phyloP scores from a whole-genome alignment of 176 grass and related monocot species.

The Lolium multiflorum region DNA sequence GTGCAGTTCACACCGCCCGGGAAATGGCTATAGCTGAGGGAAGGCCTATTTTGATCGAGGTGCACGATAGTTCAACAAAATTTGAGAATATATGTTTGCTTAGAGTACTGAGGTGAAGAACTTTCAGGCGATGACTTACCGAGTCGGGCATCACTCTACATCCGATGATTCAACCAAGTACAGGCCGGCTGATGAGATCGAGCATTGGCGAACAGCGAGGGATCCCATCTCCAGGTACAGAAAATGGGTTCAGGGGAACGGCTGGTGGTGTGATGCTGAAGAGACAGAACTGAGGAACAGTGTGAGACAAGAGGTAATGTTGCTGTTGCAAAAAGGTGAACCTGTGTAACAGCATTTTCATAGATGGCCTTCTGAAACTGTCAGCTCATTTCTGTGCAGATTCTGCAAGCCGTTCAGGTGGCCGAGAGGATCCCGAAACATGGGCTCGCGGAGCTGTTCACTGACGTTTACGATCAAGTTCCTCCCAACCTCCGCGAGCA shows the following conservation, averaged over 20 bases:
- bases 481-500: conserved; percentile 82
- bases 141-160: conserved; percentile 96
- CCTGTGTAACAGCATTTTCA: neutral
- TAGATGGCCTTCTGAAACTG: conserved; percentile 18
- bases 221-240: conserved; percentile 92
- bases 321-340: conserved; percentile 8
- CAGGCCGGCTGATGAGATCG: conserved; percentile 84
- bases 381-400: conserved; percentile 47
- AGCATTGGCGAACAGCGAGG: conserved; percentile 87
- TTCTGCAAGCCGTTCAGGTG: conserved; percentile 86
- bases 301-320: conserved; percentile 76
- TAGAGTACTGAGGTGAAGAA: conserved; percentile 11
- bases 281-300: conserved; percentile 79
- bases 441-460: conserved; percentile 73
- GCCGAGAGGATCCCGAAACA: conserved; percentile 83
- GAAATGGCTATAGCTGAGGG: conserved; percentile 86
- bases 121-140: conserved; percentile 86
- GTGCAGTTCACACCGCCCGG: conserved; percentile 79
- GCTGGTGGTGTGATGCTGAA: conserved; percentile 85
- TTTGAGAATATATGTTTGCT: neutral
- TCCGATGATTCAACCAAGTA: conserved; percentile 99
- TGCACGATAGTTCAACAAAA: conserved; percentile 30
- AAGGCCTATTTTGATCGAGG: conserved; percentile 93
- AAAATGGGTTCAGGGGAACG: conserved; percentile 93
- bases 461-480: conserved; percentile 83